Percentiles rank a stretch among this genome's conserved stretches.
Conservation (phyloP, 176 grass and related monocot genomes). For the Urochloa ruziziensis region DNA sequence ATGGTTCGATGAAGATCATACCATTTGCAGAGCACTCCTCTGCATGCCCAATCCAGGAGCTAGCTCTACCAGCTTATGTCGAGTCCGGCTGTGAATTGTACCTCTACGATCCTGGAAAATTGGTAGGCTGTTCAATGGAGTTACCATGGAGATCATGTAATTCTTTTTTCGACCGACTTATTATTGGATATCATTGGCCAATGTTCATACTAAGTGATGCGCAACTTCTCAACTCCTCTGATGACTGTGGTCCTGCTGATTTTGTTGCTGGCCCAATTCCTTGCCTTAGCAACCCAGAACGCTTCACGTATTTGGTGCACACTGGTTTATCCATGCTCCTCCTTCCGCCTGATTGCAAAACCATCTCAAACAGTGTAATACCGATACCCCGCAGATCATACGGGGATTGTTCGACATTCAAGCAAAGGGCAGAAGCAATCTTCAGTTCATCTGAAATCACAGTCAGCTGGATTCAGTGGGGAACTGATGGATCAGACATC, state of each 20-base stretch:
- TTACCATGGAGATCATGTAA: not conserved
- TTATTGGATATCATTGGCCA: not conserved
- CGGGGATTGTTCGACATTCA: not conserved
- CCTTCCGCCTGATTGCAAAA: not conserved
- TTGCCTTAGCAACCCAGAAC: conserved; percentile 16
- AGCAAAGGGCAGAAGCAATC: not conserved
- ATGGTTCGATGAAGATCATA: not conserved
- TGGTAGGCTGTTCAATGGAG: not conserved
- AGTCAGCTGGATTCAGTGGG: not conserved
- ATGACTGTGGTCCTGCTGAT: not conserved
- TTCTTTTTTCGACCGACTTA: not conserved
- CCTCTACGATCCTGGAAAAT: not conserved
- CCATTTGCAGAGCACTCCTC: not conserved
- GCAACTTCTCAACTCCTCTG: not conserved
- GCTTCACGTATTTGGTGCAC: conserved; percentile 19
- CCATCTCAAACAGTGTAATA: not conserved
- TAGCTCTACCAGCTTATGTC: not conserved
- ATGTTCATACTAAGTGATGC: not conserved
- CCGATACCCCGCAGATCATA: not conserved
- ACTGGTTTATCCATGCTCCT: not conserved
- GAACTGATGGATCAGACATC: not conserved
- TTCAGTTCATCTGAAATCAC: not conserved
- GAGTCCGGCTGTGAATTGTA: not conserved
- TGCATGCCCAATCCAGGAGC: conserved; percentile 37
- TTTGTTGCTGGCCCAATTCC: conserved; percentile 18